Evolutionary conservation across 1,284 basidiomycete genomes (phyloP).

Genomic region (Blastosporella zonata): DNA sequence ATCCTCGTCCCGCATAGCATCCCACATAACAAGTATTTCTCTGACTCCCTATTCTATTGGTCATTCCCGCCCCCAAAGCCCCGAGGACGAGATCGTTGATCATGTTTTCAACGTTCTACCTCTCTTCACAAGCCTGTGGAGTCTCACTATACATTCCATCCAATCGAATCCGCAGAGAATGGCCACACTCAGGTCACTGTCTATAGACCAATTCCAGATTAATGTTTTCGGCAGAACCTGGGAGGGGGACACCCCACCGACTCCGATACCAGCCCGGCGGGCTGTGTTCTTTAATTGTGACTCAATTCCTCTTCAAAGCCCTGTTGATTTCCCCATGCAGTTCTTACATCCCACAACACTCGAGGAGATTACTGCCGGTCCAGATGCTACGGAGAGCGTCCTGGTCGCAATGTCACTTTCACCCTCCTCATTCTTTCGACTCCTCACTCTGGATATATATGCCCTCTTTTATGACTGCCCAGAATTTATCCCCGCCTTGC

Average conservation of each 20-base stretch:
- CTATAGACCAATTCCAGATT: constrained; percentile 7
- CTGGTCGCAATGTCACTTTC: constrained; percentile 8
- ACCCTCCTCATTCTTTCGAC: constrained; percentile 4
- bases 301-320: constrained; percentile 1
- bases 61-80: constrained; percentile 12
- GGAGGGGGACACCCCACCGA: not conserved
- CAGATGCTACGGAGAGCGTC: constrained; percentile 13
- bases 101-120: constrained; percentile 11
- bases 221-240: constrained; percentile 10
- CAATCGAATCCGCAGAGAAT: constrained; percentile 11
- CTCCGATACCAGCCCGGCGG: constrained; percentile 8
- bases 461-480: constrained; percentile 6
- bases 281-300: constrained; percentile 11
- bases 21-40: constrained; percentile 10
- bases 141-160: constrained; percentile 13
- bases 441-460: constrained; percentile 6
- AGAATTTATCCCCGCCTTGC: constrained; percentile 9
- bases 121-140: constrained; percentile 6
- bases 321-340: constrained; percentile 4
- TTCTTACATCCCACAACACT: constrained; percentile 8
- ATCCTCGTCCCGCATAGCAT: constrained; percentile 13
- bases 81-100: constrained; percentile 14
- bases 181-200: constrained; percentile 6
- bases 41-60: constrained; percentile 11
- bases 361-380: constrained; percentile 9